Evolutionary conservation across 257 asterid genomes (phyloP).

Genomic region (Galeopsis tetrahit): DNA sequence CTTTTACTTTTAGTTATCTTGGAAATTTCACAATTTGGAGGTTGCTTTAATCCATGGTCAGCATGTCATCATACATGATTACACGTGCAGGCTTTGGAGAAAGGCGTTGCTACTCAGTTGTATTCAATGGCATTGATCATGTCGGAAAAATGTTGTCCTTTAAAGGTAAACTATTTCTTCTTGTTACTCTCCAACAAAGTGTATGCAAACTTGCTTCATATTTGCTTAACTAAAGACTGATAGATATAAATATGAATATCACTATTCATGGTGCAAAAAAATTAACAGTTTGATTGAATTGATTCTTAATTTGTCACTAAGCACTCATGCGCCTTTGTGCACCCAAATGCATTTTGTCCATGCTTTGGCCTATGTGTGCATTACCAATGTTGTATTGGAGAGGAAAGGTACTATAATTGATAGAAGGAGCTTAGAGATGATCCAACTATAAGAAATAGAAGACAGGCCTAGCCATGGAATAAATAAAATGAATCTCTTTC

Average conservation of each 20-base stretch:
- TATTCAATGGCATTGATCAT: neutral
- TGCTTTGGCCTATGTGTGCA: constrained; percentile 9
- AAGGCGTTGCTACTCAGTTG: neutral
- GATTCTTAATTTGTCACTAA: constrained; percentile 1
- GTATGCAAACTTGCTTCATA: neutral
- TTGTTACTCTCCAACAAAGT: constrained; percentile 10
- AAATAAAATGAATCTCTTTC: neutral
- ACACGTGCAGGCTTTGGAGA: constrained; percentile 2
- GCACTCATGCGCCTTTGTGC: neutral
- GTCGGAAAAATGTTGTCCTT: neutral
- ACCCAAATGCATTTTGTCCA: neutral
- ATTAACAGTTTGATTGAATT: neutral
- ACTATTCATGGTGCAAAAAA: neutral
- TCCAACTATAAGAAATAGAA: neutral
- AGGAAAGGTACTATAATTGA: neutral
- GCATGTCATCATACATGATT: constrained; percentile 14
- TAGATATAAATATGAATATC: constrained; percentile 3
- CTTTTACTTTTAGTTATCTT: neutral
- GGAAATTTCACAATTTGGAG: constrained; percentile 3
- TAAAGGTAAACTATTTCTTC: neutral
- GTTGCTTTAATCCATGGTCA: constrained; percentile 1
- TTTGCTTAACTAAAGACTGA: neutral
- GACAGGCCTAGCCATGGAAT: neutral
- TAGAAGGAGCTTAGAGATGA: neutral
- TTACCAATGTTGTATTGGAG: neutral